These are phyloP conservation scores for Diplodia scrobiculata DNA, from an alignment of 2,329 filamentous ascomycete species.

Conservation along the genomic window DNA sequence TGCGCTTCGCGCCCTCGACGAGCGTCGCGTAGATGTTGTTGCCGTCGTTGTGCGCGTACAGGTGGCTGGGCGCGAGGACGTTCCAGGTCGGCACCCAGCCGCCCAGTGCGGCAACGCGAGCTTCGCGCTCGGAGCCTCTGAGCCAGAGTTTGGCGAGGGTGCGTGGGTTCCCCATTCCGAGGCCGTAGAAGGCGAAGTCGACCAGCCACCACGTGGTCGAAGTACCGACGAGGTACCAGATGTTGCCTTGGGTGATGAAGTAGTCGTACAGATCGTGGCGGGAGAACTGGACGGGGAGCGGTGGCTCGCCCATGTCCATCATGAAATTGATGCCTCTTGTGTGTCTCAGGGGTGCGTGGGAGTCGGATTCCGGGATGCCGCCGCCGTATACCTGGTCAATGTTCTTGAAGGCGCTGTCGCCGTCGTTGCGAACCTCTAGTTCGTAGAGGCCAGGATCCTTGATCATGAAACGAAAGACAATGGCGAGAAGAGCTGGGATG, in stretches of 20 bases:
- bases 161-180: slow-evolving; percentile 43
- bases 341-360: slow-evolving; percentile 37
- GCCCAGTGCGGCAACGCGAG: neutral
- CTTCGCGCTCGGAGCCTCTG: slow-evolving; percentile 28
- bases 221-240: slow-evolving; percentile 44
- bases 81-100: slow-evolving; percentile 7
- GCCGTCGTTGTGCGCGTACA: slow-evolving; percentile 4
- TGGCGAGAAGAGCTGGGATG: slow-evolving; percentile 43
- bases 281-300: slow-evolving; percentile 37
- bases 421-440: slow-evolving; percentile 45
- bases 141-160: slow-evolving; percentile 43
- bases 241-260: slow-evolving; percentile 43
- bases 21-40: slow-evolving; percentile 35
- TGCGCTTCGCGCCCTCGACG: slow-evolving; percentile 40
- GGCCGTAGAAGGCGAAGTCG: slow-evolving; percentile 44
- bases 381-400: slow-evolving; percentile 38
- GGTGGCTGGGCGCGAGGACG: slow-evolving; percentile 1
- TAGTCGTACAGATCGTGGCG: slow-evolving; percentile 40
- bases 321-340: slow-evolving; percentile 36
- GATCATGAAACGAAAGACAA: slow-evolving; percentile 47
- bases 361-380: slow-evolving; percentile 32
- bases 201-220: slow-evolving; percentile 43
- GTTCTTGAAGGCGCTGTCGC: slow-evolving; percentile 37
- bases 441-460: slow-evolving; percentile 47
- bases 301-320: slow-evolving; percentile 32